These are phyloP conservation scores for Candida golubevii DNA, from an alignment of 805 yeast species.

Conservation along the genomic window DNA sequence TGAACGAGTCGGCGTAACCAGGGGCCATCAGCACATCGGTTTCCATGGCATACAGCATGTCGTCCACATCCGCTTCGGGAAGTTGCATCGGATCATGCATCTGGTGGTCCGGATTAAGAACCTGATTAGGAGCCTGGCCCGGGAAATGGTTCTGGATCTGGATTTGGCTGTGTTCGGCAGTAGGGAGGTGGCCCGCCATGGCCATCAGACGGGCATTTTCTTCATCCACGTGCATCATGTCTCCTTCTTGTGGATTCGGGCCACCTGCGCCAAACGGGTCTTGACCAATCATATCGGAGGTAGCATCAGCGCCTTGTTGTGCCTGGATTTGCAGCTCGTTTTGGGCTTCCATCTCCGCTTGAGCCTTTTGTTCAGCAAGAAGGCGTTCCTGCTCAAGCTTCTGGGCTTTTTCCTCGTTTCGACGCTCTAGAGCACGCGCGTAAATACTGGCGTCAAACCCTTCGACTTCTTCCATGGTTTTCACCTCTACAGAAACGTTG, in stretches of 20 bases:
- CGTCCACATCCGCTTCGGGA: slow-evolving; percentile 5
- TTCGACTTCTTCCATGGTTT: slow-evolving; percentile 14
- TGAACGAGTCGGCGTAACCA: background rate
- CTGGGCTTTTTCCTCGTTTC: slow-evolving; percentile 11
- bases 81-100: background rate
- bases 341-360: background rate
- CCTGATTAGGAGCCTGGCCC: too few relatives aligned
- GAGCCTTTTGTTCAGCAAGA: slow-evolving; percentile 2
- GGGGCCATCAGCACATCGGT: slow-evolving; percentile 5
- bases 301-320: too few relatives aligned
- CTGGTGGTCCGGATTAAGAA: too few relatives aligned
- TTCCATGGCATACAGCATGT: slow-evolving; percentile 7
- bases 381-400: slow-evolving; percentile 1
- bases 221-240: too few relatives aligned
- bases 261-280: too few relatives aligned
- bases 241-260: too few relatives aligned
- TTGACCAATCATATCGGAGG: too few relatives aligned
- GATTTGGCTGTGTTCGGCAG: too few relatives aligned
- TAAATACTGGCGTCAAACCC: slow-evolving; percentile 16
- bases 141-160: too few relatives aligned
- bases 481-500: background rate
- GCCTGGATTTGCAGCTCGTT: background rate
- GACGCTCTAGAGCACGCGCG: slow-evolving; percentile 12
- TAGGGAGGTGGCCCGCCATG: too few relatives aligned
- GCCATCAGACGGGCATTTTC: too few relatives aligned